Conservation (phyloP, 139 green algal species). For the Chlamydomonas incerta region DNA sequence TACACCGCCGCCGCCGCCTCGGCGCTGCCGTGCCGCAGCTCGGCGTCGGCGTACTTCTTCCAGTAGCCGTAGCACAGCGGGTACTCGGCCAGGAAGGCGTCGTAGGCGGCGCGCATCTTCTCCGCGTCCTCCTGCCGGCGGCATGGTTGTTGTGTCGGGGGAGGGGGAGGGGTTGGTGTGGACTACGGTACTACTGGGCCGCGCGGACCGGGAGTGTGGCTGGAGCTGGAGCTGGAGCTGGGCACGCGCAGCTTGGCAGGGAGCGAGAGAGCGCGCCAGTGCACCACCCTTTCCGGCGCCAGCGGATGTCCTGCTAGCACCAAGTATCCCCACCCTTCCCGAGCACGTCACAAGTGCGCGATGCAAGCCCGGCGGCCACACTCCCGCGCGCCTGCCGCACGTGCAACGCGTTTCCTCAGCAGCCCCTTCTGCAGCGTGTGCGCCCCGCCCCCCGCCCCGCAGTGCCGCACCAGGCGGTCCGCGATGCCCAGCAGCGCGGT, state of each 20-base stretch:
- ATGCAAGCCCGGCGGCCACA: too few species aligned
- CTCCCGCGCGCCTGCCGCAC: too few species aligned
- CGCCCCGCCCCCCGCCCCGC: too few species aligned
- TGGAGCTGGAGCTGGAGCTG: background rate
- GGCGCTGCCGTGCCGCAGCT: constrained; percentile 50
- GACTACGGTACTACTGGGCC: too few species aligned
- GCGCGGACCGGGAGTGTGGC: background rate
- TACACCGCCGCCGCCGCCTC: constrained; percentile 71
- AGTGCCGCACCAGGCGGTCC: constrained; percentile 72
- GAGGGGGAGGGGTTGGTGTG: too few species aligned
- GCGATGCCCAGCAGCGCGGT: constrained; percentile 70
- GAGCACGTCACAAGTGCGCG: too few species aligned
- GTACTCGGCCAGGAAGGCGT: constrained; percentile 81
- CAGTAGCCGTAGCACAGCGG: constrained; percentile 93
- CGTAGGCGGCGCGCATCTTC: constrained; percentile 68
- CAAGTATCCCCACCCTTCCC: too few species aligned
- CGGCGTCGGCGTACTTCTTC: constrained; percentile 90
- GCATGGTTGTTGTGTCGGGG: background rate
- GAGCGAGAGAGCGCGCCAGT: too few species aligned
- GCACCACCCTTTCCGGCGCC: too few species aligned
- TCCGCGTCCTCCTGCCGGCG: constrained; percentile 74
- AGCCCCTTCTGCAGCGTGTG: background rate
- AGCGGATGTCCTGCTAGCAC: too few species aligned
- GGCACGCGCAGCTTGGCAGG: background rate
- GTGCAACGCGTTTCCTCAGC: too few species aligned